Conservation (phyloP, 495 filamentous ascomycete genomes). For the Xeromyces bisporus region DNA sequence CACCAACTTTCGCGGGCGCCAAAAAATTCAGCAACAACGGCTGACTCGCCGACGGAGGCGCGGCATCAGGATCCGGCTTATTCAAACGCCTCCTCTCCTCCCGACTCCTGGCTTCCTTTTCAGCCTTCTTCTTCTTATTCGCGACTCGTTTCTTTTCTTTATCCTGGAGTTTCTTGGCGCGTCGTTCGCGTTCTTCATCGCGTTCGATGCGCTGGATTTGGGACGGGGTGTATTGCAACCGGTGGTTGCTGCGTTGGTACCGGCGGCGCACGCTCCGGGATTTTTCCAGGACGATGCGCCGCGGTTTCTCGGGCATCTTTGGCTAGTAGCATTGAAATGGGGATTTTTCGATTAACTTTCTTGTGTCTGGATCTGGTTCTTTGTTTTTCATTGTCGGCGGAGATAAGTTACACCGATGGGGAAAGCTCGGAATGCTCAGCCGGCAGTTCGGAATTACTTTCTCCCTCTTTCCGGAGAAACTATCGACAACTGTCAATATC, state of each 20-base stretch:
- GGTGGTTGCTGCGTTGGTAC: conserved; percentile 13
- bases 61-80: neutral
- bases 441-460: too few species aligned
- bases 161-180: neutral
- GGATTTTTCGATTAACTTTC: too few species aligned
- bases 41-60: neutral
- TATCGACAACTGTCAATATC: too few species aligned
- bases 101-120: conserved; percentile 1
- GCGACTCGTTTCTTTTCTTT: neutral
- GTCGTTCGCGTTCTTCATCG: neutral
- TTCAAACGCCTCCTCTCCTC: neutral
- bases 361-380: too few species aligned
- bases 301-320: conserved; percentile 24
- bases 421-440: too few species aligned
- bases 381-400: too few species aligned
- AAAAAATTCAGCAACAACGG: neutral
- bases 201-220: conserved; percentile 8
- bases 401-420: conserved; percentile 20
- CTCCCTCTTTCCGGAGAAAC: too few species aligned
- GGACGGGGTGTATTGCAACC: conserved; percentile 7
- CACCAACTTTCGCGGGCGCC: neutral
- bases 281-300: conserved; percentile 22
- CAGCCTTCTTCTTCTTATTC: neutral
- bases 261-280: conserved; percentile 6
- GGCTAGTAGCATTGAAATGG: conserved; percentile 4